phyloP scores from a whole-genome alignment of 2,329 filamentous ascomycete species.

The Aspergillus ustus region DNA sequence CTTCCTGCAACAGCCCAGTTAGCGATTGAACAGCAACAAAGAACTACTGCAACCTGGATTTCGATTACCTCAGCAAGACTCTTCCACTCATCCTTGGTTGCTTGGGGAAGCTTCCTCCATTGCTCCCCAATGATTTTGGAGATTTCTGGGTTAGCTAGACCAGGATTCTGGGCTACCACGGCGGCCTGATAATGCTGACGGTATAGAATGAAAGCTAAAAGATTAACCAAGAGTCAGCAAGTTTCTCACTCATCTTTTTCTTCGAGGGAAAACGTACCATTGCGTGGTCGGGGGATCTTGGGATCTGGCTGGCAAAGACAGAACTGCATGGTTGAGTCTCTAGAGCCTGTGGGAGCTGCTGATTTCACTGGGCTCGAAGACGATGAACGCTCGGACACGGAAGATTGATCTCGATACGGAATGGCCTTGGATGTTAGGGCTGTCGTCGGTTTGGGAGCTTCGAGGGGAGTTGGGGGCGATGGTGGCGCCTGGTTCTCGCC shows the following conservation, averaged over 20 bases:
- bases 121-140: constrained; percentile 95
- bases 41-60: neutral
- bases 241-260: neutral
- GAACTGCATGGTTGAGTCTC: constrained; percentile 56
- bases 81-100: constrained; percentile 85
- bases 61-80: constrained; percentile 73
- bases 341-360: constrained; percentile 29
- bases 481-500: constrained; percentile 28
- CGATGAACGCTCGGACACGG: constrained; percentile 29
- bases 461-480: constrained; percentile 15
- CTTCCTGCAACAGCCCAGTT: constrained; percentile 60
- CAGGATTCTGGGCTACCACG: constrained; percentile 82
- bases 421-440: constrained; percentile 30
- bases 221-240: neutral
- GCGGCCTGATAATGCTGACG: constrained; percentile 87
- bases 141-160: constrained; percentile 91
- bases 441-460: constrained; percentile 22
- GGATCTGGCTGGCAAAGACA: constrained; percentile 73
- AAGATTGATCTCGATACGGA: constrained; percentile 32
- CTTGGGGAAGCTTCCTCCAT: constrained; percentile 78
- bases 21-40: constrained; percentile 2
- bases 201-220: constrained; percentile 96
- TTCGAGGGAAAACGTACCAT: constrained; percentile 58
- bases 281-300: constrained; percentile 72
- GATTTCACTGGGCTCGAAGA: constrained; percentile 43